These are phyloP conservation scores for Calonectria pseudoreteaudii DNA, from an alignment of 2,329 filamentous ascomycete species.

Conservation along the genomic window DNA sequence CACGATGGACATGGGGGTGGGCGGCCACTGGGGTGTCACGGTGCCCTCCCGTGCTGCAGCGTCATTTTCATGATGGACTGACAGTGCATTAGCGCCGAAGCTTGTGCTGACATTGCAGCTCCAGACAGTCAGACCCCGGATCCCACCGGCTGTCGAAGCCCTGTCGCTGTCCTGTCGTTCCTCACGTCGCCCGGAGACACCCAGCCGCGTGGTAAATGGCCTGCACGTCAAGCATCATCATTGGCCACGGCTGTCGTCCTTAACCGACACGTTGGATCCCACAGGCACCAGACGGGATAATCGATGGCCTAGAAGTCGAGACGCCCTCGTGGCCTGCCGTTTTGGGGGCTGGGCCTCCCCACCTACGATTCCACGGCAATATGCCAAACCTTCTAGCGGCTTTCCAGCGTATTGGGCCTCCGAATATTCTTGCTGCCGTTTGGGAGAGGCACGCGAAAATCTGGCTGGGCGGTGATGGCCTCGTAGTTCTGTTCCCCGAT, in stretches of 20 bases:
- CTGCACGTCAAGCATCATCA: neutral
- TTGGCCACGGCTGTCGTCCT: neutral
- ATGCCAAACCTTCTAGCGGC: constrained; percentile 10
- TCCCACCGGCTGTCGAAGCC: neutral
- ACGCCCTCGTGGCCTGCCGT: neutral
- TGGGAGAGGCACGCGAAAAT: neutral
- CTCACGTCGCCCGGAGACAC: constrained; percentile 2
- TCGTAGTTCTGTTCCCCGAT: neutral
- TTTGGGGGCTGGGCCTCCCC: neutral
- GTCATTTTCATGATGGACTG: constrained; percentile 1
- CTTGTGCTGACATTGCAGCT: neutral
- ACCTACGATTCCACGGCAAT: neutral
- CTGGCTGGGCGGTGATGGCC: neutral
- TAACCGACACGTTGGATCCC: constrained; percentile 2
- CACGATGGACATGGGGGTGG: neutral
- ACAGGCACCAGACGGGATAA: neutral
- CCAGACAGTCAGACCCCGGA: neutral
- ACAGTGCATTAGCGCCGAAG: constrained; percentile 1
- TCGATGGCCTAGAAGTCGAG: neutral
- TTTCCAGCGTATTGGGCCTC: neutral
- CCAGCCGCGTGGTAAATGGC: neutral
- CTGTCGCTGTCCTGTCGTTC: neutral
- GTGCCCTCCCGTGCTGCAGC: neutral
- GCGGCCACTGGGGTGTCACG: neutral
- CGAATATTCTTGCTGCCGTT: neutral